phyloP scores from a whole-genome alignment of 176 grass and related monocot species.

The Eragrostis curvula region DNA sequence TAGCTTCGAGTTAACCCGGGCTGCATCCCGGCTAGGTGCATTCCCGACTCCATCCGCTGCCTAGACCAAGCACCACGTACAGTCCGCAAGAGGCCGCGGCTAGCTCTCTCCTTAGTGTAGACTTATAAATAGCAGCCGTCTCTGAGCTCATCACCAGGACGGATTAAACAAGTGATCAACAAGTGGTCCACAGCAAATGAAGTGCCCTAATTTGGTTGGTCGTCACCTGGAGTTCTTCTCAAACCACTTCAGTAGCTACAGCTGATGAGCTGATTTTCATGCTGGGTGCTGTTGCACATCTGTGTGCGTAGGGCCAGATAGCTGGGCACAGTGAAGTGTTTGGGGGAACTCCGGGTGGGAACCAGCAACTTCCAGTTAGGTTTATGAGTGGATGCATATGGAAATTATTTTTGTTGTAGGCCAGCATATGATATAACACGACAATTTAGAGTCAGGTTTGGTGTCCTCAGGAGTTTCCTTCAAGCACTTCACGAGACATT shows the following conservation, averaged over 20 bases:
- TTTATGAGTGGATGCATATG: background rate
- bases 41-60: too few species aligned
- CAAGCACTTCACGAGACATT: slow-evolving; percentile 39
- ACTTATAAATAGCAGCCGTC: too few species aligned
- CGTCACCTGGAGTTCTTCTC: slow-evolving; percentile 42
- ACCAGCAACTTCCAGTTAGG: background rate
- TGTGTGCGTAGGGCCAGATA: background rate
- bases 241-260: slow-evolving; percentile 44
- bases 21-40: slow-evolving; percentile 64
- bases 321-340: slow-evolving; percentile 42
- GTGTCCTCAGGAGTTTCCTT: slow-evolving; percentile 42
- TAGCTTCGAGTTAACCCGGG: slow-evolving; percentile 47
- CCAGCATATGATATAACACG: slow-evolving; percentile 3
- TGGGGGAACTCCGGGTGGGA: slow-evolving; percentile 42
- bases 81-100: too few species aligned
- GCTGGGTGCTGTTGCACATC: background rate
- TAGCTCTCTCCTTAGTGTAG: too few species aligned
- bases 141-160: too few species aligned
- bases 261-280: slow-evolving; percentile 28
- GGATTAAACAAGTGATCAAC: slow-evolving; percentile 42
- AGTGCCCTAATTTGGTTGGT: slow-evolving; percentile 38
- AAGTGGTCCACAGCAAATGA: slow-evolving; percentile 28
- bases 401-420: background rate
- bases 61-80: too few species aligned
- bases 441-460: slow-evolving; percentile 32